Conservation (phyloP, 2,329 filamentous ascomycete species). For the Fusarium verticillioides region DNA sequence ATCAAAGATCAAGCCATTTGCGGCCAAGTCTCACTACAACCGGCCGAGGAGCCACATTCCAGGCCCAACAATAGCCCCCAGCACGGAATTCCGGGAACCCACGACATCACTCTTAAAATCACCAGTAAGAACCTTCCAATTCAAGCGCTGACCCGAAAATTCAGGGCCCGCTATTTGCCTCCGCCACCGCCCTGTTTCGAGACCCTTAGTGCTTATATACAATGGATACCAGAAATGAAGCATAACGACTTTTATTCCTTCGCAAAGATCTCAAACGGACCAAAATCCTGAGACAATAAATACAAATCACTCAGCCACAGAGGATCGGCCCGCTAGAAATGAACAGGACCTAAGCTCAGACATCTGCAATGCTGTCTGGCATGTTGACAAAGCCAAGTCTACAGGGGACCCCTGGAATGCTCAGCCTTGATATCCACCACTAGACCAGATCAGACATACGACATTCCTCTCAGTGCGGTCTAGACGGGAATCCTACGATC, state of each 20-base stretch:
- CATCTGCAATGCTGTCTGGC: neutral
- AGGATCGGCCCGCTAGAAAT: neutral
- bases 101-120: neutral
- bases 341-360: neutral
- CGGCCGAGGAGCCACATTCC: neutral
- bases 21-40: neutral
- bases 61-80: neutral
- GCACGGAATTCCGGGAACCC: neutral
- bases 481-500: conserved; percentile 16
- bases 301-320: neutral
- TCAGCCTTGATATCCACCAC: conserved; percentile 1
- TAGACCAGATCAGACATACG: conserved; percentile 8
- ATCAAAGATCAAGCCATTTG: neutral
- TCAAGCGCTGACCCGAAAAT: neutral
- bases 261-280: neutral
- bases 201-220: conserved; percentile 8
- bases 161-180: conserved; percentile 4
- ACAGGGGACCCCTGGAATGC: conserved; percentile 22
- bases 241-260: neutral
- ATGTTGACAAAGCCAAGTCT: conserved; percentile 1
- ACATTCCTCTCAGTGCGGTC: conserved; percentile 28
- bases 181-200: conserved; percentile 13
- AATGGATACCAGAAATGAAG: neutral
- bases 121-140: neutral
- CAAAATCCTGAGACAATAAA: neutral